Evolutionary conservation across 768 basidiomycete genomes (phyloP).

Genomic region (Leccinum disarticulatum): DNA sequence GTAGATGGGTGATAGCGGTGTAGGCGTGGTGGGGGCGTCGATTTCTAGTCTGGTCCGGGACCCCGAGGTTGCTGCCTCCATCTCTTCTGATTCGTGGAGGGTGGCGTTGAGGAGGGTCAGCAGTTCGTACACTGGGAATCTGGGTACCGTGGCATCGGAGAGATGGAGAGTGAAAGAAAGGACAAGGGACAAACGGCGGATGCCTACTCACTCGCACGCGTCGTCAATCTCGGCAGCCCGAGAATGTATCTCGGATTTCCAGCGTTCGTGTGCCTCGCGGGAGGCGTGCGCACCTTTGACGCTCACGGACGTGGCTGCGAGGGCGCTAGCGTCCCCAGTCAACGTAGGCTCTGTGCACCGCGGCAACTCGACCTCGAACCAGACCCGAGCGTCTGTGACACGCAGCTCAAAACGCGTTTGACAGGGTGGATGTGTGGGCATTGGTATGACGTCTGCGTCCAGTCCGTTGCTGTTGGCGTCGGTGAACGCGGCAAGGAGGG

Average conservation of each 20-base stretch:
- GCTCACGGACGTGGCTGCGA: slow-evolving; percentile 23
- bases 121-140: slow-evolving; percentile 62
- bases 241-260: slow-evolving; percentile 43
- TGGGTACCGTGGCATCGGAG: slow-evolving; percentile 21
- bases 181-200: neutral
- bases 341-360: neutral
- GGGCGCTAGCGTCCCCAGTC: neutral
- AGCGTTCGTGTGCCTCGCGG: slow-evolving; percentile 48
- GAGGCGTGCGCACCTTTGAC: slow-evolving; percentile 49
- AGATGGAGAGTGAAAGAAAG: neutral
- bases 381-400: slow-evolving; percentile 27
- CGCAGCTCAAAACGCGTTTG: slow-evolving; percentile 39
- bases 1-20: slow-evolving; percentile 25
- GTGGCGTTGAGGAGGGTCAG: slow-evolving; percentile 59
- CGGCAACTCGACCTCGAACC: slow-evolving; percentile 39
- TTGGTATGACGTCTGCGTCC: neutral
- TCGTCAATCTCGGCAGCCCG: slow-evolving; percentile 35
- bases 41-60: neutral
- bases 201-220: slow-evolving; percentile 26
- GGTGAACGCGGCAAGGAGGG: slow-evolving; percentile 19
- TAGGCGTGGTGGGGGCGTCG: neutral
- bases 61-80: neutral
- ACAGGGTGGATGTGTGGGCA: slow-evolving; percentile 12
- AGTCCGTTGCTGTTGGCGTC: neutral
- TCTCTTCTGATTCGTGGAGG: slow-evolving; percentile 38